Percentiles rank a stretch among this genome's conserved stretches.
phyloP scores from a whole-genome alignment of 83 land plant species.

The Thuja plicata region DNA sequence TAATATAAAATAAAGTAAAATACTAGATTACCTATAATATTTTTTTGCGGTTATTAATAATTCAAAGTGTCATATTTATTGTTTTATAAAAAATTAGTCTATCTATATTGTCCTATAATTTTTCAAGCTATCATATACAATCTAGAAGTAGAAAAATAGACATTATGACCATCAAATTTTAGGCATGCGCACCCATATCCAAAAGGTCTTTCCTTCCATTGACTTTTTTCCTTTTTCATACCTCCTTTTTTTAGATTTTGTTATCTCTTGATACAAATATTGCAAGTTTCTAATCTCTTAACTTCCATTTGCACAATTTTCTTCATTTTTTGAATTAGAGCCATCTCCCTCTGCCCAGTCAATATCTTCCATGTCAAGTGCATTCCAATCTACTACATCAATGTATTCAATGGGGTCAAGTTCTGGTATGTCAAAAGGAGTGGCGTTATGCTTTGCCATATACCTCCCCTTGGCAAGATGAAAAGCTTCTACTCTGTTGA shows the following conservation, averaged over 20 bases:
- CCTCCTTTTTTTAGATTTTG: background rate
- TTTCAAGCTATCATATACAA: no score
- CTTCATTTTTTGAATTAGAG: background rate
- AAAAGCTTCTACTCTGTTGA: constrained; percentile 52
- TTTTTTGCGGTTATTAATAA: no score
- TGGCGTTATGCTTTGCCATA: constrained; percentile 35
- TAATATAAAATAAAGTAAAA: no score
- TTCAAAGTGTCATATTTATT: no score
- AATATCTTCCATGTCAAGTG: background rate
- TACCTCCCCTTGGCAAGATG: constrained; percentile 38
- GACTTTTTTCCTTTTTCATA: background rate
- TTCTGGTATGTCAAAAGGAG: constrained; percentile 22
- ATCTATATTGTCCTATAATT: no score
- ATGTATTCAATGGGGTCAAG: constrained; percentile 46
- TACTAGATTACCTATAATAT: no score
- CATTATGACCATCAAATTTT: no score
- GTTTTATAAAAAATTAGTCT: no score
- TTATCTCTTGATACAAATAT: background rate
- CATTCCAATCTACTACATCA: constrained; percentile 38
- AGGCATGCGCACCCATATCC: background rate
- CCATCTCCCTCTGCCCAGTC: background rate
- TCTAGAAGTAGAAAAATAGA: no score
- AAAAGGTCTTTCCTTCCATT: constrained; percentile 1
- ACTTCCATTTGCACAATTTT: background rate
- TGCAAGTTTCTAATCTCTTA: background rate